A percentile compares a stretch with the other conserved stretches of the same genome.
These are phyloP conservation scores for Dalechampia spathulata DNA, from an alignment of 441 rosid species.

Conservation along the genomic window DNA sequence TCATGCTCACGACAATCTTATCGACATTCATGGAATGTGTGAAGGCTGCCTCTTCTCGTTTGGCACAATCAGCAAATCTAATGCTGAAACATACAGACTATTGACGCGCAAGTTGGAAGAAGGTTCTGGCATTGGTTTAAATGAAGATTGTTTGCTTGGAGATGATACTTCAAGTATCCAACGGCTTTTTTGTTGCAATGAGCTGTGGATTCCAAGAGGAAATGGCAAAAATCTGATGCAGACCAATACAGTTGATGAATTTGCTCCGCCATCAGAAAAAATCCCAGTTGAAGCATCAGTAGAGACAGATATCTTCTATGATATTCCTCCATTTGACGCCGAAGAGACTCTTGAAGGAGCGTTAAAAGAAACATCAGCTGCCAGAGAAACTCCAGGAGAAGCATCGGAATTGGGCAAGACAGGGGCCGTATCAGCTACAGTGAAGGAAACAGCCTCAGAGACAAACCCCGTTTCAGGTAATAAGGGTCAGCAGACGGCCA, in stretches of 20 bases:
- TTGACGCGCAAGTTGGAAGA: constrained; percentile 71
- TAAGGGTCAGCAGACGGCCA: constrained; percentile 26
- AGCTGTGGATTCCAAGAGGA: constrained; percentile 38
- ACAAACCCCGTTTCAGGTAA: constrained; percentile 29
- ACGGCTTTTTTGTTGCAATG: constrained; percentile 65
- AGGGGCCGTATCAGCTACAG: constrained; percentile 18
- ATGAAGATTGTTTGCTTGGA: constrained; percentile 24
- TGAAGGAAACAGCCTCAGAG: constrained; percentile 29
- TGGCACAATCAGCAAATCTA: constrained; percentile 63
- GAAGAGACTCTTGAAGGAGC: constrained; percentile 20
- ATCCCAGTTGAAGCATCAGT: too few relatives aligned
- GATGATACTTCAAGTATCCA: constrained; percentile 17
- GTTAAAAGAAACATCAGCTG: constrained; percentile 17
- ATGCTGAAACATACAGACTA: constrained; percentile 71
- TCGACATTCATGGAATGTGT: constrained; percentile 69
- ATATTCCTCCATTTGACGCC: too few relatives aligned
- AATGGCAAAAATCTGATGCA: constrained; percentile 23
- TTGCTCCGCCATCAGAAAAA: constrained; percentile 18
- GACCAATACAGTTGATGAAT: constrained; percentile 22
- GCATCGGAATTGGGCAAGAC: constrained; percentile 14
- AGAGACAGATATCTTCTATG: too few relatives aligned
- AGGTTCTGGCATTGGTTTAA: constrained; percentile 28
- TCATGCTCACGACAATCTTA: constrained; percentile 69
- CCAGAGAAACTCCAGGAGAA: constrained; percentile 4
- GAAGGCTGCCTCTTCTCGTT: constrained; percentile 75